These are phyloP conservation scores for Phaeosphaeriaceae sp. DNA, from an alignment of 2,329 filamentous ascomycete genomes.

Conservation along the genomic window DNA sequence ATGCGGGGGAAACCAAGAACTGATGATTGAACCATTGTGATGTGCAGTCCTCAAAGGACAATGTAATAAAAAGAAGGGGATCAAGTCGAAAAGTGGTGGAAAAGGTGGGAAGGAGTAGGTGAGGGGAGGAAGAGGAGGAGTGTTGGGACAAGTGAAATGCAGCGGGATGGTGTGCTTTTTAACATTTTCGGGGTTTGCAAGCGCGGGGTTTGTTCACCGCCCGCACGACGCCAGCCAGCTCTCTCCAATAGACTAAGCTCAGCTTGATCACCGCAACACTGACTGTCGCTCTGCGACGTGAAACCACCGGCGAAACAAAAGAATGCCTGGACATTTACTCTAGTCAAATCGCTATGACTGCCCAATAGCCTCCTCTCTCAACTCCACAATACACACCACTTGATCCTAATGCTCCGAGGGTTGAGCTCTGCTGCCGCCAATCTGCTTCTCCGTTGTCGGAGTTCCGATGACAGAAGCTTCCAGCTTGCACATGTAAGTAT, in stretches of 20 bases:
- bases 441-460: constrained; percentile 1
- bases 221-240: no score
- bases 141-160: constrained; percentile 13
- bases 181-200: constrained; percentile 34
- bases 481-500: not conserved
- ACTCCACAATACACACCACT: no score
- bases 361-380: no score
- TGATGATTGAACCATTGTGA: constrained; percentile 63
- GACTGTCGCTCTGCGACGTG: no score
- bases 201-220: constrained; percentile 22
- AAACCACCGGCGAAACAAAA: no score
- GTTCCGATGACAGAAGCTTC: constrained; percentile 1
- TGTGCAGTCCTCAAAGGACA: constrained; percentile 13
- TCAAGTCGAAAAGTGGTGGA: constrained; percentile 2
- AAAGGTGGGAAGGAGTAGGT: constrained; percentile 7
- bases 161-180: constrained; percentile 46
- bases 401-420: not conserved
- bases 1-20: constrained; percentile 99
- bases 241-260: no score
- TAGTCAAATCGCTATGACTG: no score
- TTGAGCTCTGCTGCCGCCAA: not conserved
- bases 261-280: no score
- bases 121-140: constrained; percentile 17
- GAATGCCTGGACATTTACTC: no score
- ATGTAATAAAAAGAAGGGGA: constrained; percentile 12